Percentiles rank a stretch among this genome's conserved stretches.
Evolutionary conservation across 176 grass and related monocot species (phyloP).

Genomic region (Metroxylon sagu): DNA sequence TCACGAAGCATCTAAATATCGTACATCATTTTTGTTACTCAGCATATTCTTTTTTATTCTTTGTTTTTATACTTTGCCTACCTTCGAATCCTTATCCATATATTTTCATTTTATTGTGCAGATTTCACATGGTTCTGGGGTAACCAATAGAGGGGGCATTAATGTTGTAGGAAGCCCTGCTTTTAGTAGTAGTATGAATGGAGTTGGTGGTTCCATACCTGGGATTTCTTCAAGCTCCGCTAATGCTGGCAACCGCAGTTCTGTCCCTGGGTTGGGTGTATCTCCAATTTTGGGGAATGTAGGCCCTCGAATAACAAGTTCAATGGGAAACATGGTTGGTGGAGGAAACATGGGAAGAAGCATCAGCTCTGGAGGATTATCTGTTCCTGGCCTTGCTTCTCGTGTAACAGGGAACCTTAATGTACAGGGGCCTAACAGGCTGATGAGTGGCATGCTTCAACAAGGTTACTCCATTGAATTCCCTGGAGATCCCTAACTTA

Average conservation of each 20-base stretch:
- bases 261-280: slow-evolving; percentile 64
- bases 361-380: neutral
- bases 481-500: neutral
- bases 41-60: too few relatives aligned
- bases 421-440: neutral
- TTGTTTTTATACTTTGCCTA: too few relatives aligned
- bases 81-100: neutral
- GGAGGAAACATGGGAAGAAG: slow-evolving; percentile 53
- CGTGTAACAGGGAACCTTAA: slow-evolving; percentile 7
- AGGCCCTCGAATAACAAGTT: slow-evolving; percentile 56
- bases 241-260: slow-evolving; percentile 54
- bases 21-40: too few relatives aligned
- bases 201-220: slow-evolving; percentile 64
- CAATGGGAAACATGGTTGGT: slow-evolving; percentile 70
- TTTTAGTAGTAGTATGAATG: slow-evolving; percentile 72
- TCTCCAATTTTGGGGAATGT: slow-evolving; percentile 72
- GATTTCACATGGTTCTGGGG: slow-evolving; percentile 79
- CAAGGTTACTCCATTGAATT: neutral
- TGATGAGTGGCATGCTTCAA: slow-evolving; percentile 6
- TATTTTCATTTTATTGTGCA: slow-evolving; percentile 25
- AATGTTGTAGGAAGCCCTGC: slow-evolving; percentile 62
- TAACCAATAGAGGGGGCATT: slow-evolving; percentile 60
- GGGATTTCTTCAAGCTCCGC: slow-evolving; percentile 70
- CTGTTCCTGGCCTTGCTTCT: slow-evolving; percentile 4
- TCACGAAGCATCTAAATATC: too few relatives aligned